Percentiles rank a stretch among this genome's conserved stretches.
Evolutionary conservation across 768 basidiomycete species (phyloP).

Genomic region (Leccinum subgranulosum): DNA sequence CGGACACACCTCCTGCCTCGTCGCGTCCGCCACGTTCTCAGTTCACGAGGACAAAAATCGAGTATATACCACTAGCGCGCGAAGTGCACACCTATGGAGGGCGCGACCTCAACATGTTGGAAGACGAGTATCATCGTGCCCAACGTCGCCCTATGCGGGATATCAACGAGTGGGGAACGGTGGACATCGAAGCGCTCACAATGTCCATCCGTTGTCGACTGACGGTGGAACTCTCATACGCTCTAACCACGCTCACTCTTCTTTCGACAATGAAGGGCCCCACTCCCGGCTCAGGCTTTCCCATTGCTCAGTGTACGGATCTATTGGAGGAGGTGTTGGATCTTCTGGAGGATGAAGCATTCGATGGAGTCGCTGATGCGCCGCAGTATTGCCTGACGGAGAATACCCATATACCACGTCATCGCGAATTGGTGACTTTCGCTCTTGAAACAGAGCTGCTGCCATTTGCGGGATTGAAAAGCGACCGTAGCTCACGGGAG

Average conservation of each 20-base stretch:
- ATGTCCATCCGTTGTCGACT: slow-evolving; percentile 89
- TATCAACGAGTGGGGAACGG: slow-evolving; percentile 80
- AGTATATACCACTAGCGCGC: slow-evolving; percentile 80
- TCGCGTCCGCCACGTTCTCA: slow-evolving; percentile 41
- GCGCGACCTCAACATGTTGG: slow-evolving; percentile 67
- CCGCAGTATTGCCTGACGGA: slow-evolving; percentile 27
- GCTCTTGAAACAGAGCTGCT: slow-evolving; percentile 56
- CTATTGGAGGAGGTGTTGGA: slow-evolving; percentile 86
- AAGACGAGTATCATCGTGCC: slow-evolving; percentile 53
- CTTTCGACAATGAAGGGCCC: slow-evolving; percentile 75
- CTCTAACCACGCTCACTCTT: slow-evolving; percentile 81
- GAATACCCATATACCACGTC: slow-evolving; percentile 48
- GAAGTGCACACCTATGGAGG: slow-evolving; percentile 78
- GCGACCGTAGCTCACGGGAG: slow-evolving; percentile 47
- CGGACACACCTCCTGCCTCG: slow-evolving; percentile 30
- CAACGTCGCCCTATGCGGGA: slow-evolving; percentile 61
- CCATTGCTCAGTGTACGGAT: slow-evolving; percentile 71
- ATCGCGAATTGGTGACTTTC: slow-evolving; percentile 59
- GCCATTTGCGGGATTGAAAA: slow-evolving; percentile 56
- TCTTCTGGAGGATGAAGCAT: slow-evolving; percentile 79
- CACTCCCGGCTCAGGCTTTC: slow-evolving; percentile 58
- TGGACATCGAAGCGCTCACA: slow-evolving; percentile 91
- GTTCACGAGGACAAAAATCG: slow-evolving; percentile 74
- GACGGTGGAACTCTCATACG: slow-evolving; percentile 82
- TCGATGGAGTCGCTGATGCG: slow-evolving; percentile 44